phyloP scores from a whole-genome alignment of 2,329 filamentous ascomycete genomes.

The Colletotrichum sidae region DNA sequence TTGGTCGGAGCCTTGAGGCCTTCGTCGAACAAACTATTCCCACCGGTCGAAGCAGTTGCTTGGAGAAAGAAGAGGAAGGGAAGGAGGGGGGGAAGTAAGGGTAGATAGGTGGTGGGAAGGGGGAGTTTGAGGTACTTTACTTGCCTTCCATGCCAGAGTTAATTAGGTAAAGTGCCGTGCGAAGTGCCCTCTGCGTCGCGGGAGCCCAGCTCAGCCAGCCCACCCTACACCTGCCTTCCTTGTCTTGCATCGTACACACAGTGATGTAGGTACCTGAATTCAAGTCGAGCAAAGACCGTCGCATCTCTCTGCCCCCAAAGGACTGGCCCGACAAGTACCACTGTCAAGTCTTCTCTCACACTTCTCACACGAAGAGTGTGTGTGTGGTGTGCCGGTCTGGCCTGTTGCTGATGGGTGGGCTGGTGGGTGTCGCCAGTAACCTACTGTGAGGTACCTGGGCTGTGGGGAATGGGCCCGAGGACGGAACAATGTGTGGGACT shows the following conservation, averaged over 20 bases:
- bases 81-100: constrained; percentile 19
- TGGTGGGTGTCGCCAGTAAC: constrained; percentile 27
- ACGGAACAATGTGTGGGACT: constrained; percentile 2
- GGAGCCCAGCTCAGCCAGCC: background rate
- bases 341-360: too few species aligned
- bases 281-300: too few species aligned
- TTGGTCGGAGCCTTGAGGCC: constrained; percentile 17
- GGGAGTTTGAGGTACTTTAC: constrained; percentile 34
- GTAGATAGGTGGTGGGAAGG: constrained; percentile 29
- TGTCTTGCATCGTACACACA: background rate
- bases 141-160: too few species aligned
- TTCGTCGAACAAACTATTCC: constrained; percentile 37
- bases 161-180: constrained; percentile 34
- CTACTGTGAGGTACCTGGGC: constrained; percentile 25
- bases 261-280: background rate
- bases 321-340: too few species aligned
- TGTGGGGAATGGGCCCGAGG: background rate
- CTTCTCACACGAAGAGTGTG: background rate
- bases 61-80: constrained; percentile 26
- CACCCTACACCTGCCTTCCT: background rate
- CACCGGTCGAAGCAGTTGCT: constrained; percentile 37
- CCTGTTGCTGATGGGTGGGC: too few species aligned
- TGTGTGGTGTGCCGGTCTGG: constrained; percentile 13
- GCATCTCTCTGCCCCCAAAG: too few species aligned
- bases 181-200: constrained; percentile 23